These are phyloP conservation scores for Ophidiomyces ophidiicola DNA, from an alignment of 2,329 filamentous ascomycete species.

Conservation along the genomic window DNA sequence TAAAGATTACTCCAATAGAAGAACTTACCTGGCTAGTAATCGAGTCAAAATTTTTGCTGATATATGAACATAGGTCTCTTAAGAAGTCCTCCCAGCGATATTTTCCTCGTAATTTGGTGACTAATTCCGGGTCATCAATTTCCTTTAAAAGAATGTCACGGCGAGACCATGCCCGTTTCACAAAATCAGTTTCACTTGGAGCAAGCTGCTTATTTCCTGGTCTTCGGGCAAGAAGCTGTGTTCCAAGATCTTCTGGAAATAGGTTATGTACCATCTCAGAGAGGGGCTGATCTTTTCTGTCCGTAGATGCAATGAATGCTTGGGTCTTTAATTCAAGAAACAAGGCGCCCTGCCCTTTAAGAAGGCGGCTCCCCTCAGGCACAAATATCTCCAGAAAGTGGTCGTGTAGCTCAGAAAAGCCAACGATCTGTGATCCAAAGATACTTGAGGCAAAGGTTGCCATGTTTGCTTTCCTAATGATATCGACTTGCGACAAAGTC, in stretches of 20 bases:
- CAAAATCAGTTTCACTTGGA: constrained; percentile 49
- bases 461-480: constrained; percentile 52
- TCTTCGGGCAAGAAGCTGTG: constrained; percentile 43
- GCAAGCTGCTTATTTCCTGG: constrained; percentile 43
- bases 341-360: constrained; percentile 49
- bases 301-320: constrained; percentile 51
- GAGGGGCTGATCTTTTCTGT: constrained; percentile 43
- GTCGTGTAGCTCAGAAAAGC: constrained; percentile 51
- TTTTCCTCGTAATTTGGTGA: constrained; percentile 43
- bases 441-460: constrained; percentile 53
- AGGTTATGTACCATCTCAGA: constrained; percentile 48
- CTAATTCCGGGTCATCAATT: constrained; percentile 39
- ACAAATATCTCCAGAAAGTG: constrained; percentile 54
- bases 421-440: constrained; percentile 52
- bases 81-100: constrained; percentile 55
- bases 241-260: constrained; percentile 47
- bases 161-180: constrained; percentile 42
- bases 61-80: constrained; percentile 45
- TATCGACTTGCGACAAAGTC: constrained; percentile 43
- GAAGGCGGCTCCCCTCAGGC: constrained; percentile 44
- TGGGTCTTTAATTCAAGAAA: constrained; percentile 56
- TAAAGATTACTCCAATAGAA: background rate
- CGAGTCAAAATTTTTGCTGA: constrained; percentile 46
- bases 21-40: constrained; percentile 36
- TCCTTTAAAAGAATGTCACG: constrained; percentile 47